These are phyloP conservation scores for Phytopythium sindhum DNA, from an alignment of 352 stramenopile species.

Conservation along the genomic window DNA sequence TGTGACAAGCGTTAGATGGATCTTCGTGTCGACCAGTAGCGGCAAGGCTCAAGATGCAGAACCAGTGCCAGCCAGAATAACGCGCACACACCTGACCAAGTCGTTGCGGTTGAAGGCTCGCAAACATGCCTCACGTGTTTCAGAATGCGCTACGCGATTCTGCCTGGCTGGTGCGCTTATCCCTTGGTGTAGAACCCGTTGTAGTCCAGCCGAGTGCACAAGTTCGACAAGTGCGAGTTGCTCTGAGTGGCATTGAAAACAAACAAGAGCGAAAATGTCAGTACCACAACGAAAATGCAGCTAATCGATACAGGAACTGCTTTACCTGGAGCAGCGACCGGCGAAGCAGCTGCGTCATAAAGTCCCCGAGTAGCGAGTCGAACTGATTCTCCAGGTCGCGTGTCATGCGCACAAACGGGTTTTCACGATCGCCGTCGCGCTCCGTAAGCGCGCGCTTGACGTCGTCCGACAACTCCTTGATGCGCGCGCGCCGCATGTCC, in stretches of 20 bases:
- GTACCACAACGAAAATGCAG: neutral
- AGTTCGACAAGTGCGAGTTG: conserved; percentile 65
- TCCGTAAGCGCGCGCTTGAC: conserved; percentile 71
- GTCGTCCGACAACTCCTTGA: conserved; percentile 80
- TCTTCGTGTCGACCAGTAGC: neutral
- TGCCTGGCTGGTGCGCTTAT: neutral
- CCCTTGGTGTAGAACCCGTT: conserved; percentile 69
- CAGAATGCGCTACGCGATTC: neutral
- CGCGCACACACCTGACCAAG: neutral
- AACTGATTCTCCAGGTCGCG: conserved; percentile 85
- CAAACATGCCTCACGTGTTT: neutral
- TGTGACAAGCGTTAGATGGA: neutral
- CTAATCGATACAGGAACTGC: neutral
- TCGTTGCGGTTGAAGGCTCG: neutral
- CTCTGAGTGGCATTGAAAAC: conserved; percentile 21
- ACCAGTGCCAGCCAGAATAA: neutral
- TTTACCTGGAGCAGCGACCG: conserved; percentile 77
- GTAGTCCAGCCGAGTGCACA: conserved; percentile 63
- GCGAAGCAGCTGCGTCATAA: conserved; percentile 88
- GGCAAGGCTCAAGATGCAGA: neutral
- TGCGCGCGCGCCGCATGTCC: conserved; percentile 72
- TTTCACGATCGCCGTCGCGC: conserved; percentile 59
- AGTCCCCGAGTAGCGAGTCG: conserved; percentile 80
- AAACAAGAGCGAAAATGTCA: neutral
- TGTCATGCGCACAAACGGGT: conserved; percentile 75